phyloP scores from a whole-genome alignment of 1,284 basidiomycete genomes.

The Tetrapyrgos nigripes region DNA sequence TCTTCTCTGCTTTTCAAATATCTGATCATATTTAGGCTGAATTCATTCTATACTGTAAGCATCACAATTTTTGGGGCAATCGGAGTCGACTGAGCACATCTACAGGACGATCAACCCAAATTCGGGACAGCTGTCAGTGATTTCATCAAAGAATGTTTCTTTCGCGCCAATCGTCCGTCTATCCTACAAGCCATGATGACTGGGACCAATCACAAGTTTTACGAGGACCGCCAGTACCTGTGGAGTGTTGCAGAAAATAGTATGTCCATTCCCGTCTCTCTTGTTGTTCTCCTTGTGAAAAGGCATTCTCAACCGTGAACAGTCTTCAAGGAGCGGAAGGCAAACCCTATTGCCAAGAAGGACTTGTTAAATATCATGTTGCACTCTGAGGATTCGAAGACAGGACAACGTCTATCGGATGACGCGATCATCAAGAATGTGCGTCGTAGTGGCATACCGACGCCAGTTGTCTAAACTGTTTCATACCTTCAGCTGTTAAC shows the following conservation, averaged over 20 bases:
- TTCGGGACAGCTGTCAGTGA: conserved; percentile 52
- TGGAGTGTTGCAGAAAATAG: conserved; percentile 44
- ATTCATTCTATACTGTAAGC: conserved; percentile 45
- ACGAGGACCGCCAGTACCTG: conserved; percentile 47
- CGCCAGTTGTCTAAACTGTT: not conserved
- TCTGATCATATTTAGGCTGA: conserved; percentile 31
- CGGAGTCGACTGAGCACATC: not conserved
- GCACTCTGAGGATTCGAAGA: conserved; percentile 51
- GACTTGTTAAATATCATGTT: conserved; percentile 59
- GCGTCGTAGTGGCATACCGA: conserved; percentile 9
- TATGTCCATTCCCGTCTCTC: conserved; percentile 26
- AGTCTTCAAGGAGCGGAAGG: conserved; percentile 47
- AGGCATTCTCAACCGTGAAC: not conserved
- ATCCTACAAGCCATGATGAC: conserved; percentile 43
- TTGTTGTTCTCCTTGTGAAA: not conserved
- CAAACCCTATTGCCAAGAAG: conserved; percentile 44
- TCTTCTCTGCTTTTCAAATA: not conserved
- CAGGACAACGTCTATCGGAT: conserved; percentile 48
- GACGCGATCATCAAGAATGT: conserved; percentile 54
- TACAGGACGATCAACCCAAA: conserved; percentile 41
- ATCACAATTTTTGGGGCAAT: not conserved
- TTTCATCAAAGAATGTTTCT: conserved; percentile 45
- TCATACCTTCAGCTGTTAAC: conserved; percentile 47
- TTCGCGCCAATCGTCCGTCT: conserved; percentile 42
- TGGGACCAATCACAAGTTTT: conserved; percentile 43